These are phyloP conservation scores for Blumeria graminis DNA, from an alignment of 2,329 filamentous ascomycete species.

Conservation along the genomic window DNA sequence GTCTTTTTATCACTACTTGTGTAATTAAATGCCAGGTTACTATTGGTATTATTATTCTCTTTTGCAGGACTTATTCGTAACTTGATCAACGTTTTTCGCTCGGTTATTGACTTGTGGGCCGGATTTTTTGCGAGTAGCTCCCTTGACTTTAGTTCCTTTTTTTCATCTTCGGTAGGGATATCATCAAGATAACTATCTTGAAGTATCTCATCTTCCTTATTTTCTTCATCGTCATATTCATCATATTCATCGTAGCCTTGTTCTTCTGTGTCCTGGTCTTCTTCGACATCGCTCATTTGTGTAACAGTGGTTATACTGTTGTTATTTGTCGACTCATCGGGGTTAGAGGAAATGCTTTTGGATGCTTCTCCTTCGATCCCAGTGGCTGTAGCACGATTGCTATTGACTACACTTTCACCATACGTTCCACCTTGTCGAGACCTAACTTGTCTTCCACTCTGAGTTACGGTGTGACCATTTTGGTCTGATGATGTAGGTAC, in stretches of 20 bases:
- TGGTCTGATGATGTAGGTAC: conserved; percentile 45
- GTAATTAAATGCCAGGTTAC: neutral
- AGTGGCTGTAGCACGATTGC: conserved; percentile 3
- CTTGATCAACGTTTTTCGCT: conserved; percentile 12
- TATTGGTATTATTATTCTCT: neutral
- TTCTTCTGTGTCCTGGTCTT: conserved; percentile 46
- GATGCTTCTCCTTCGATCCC: conserved; percentile 21
- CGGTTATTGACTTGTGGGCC: conserved; percentile 17
- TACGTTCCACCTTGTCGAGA: conserved; percentile 30
- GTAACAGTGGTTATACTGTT: too few relatives aligned
- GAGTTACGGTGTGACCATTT: conserved; percentile 42
- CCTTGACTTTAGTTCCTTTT: conserved; percentile 25
- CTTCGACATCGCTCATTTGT: conserved; percentile 10
- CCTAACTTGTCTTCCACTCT: conserved; percentile 67
- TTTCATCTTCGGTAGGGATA: conserved; percentile 18
- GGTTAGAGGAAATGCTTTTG: conserved; percentile 6
- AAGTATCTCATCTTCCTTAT: conserved; percentile 23
- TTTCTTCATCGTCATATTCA: conserved; percentile 36
- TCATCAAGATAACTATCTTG: conserved; percentile 22
- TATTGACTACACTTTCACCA: conserved; percentile 27
- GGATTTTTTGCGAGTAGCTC: conserved; percentile 56
- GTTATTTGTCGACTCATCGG: too few relatives aligned
- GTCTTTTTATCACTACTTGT: too few relatives aligned
- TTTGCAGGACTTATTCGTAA: conserved; percentile 1
- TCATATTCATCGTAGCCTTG: conserved; percentile 50